These are phyloP conservation scores for Apiotrichum brassicae DNA, from an alignment of 1,284 basidiomycete species.

Conservation along the genomic window DNA sequence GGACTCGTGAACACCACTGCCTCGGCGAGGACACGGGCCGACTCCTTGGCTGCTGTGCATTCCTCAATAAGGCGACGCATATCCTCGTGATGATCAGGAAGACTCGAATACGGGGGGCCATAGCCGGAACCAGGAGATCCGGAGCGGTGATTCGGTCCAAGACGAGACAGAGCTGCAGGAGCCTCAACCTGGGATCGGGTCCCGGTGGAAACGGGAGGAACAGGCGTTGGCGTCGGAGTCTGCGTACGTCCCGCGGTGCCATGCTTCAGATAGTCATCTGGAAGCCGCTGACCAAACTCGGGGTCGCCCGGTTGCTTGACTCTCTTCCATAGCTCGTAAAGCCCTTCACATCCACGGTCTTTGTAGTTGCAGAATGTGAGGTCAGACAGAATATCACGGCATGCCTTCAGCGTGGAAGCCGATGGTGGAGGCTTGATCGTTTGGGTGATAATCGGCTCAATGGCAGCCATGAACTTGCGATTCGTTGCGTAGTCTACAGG, in stretches of 20 bases:
- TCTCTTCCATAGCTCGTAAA: slow-evolving; percentile 41
- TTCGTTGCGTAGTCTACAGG: slow-evolving; percentile 31
- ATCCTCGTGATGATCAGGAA: slow-evolving; percentile 39
- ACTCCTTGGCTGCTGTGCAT: slow-evolving; percentile 33
- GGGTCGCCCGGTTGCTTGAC: slow-evolving; percentile 41
- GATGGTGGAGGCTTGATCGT: slow-evolving; percentile 4
- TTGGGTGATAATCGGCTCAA: slow-evolving; percentile 25
- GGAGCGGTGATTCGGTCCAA: neutral
- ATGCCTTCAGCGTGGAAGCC: slow-evolving; percentile 1
- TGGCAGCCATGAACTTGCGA: slow-evolving; percentile 35
- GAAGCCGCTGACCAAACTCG: slow-evolving; percentile 37
- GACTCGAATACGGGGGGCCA: slow-evolving; percentile 24
- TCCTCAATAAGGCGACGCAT: slow-evolving; percentile 36
- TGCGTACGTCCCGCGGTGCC: neutral
- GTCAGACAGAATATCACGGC: slow-evolving; percentile 33
- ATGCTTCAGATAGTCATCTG: slow-evolving; percentile 21
- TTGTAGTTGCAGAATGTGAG: slow-evolving; percentile 35
- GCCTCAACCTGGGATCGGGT: no score
- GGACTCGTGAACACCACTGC: slow-evolving; percentile 36
- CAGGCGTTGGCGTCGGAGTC: neutral
- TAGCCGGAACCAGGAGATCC: slow-evolving; percentile 4
- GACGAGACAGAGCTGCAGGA: no score
- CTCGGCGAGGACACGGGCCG: slow-evolving; percentile 35
- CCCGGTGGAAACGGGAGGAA: no score
- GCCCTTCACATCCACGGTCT: slow-evolving; percentile 38